Base-by-base conservation (phyloP, 306 rosid genomes). In the Pterocarpus macrocarpus region DNA sequence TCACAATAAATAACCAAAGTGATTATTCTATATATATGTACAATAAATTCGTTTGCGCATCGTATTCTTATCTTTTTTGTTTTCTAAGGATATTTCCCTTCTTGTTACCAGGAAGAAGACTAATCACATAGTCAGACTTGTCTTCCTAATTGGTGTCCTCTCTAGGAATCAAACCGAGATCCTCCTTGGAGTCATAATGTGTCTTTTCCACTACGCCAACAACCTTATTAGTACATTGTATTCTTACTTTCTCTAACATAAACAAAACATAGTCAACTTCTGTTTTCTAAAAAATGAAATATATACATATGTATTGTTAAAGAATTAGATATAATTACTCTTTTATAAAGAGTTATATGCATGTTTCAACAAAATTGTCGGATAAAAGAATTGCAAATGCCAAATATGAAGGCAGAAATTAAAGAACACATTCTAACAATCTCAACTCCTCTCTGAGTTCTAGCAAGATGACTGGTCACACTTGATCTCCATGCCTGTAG, bases 341-440 rank as follows among this genome's bases (percentile, higher is more conserved):
- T 49, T 38, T 38, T 38, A 12, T 39, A 75, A 3, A 3, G 22
- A 57, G 71, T 17, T 49, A 34, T 15, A 78, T 57, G 17, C 53
- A 66, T 7, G 32, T 59, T 41, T 74, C 55, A 49, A 33, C 36
- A 59, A 58, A 30, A 43, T 14, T 39, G 11, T 34, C 17, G 2
- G 4, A 59, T 7, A 30, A 80, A 80, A 69, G 36, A 85, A 77
- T 77, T 52, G 70, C 61, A 65, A 67, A 61, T 11, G 30, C 28
- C 73, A 66, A 71, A 76, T 59, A 28, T 43, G 49, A 69, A 13
- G 15, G 63, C 76, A 44, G 57, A 56, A 84, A 68, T 44, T 68
- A 80, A 73, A 84, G 28, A 69, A 17, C 44, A 34, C 53, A 68
- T 50, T 75, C 69, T 50, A 45, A 65, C 45, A 52, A 67, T 49